Conservation (phyloP, 345 rosid genomes). For the Raphanus sativus region DNA sequence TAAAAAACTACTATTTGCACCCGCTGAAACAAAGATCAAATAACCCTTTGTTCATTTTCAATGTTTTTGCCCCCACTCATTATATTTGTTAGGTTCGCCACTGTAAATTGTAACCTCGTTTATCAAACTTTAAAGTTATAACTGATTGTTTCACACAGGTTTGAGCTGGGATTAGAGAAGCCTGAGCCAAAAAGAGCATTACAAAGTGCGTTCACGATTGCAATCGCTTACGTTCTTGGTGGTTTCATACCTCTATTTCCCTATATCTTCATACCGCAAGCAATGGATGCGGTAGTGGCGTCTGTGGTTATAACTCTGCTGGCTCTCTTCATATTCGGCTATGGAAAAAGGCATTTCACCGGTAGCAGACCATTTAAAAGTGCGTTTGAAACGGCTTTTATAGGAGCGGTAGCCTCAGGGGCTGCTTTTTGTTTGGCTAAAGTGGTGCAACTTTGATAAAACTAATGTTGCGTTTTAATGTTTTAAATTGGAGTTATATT, state of each 20-base stretch:
- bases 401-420: conserved; percentile 79
- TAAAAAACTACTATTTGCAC: no score
- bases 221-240: conserved; percentile 72
- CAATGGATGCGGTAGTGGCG: conserved; percentile 67
- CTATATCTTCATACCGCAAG: conserved; percentile 74
- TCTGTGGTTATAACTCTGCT: conserved; percentile 67
- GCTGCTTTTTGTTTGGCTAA: conserved; percentile 89
- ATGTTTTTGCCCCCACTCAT: no score
- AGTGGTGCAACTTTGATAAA: conserved; percentile 38
- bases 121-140: background rate
- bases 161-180: conserved; percentile 89
- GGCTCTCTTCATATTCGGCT: conserved; percentile 82
- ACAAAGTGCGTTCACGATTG: conserved; percentile 52
- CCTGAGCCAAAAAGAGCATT: conserved; percentile 88
- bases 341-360: conserved; percentile 72
- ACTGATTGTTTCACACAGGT: conserved; percentile 20
- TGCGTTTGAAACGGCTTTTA: conserved; percentile 71
- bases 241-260: conserved; percentile 85
- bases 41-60: no score
- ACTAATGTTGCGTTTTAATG: no score
- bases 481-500: no score
- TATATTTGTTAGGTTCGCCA: no score
- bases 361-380: conserved; percentile 63
- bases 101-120: background rate
- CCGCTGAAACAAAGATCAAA: no score